A percentile compares a stretch with the other conserved stretches of the same genome.
Conservation (phyloP, 1,139 yeast genomes). For the Geotrichum carabidarum region DNA sequence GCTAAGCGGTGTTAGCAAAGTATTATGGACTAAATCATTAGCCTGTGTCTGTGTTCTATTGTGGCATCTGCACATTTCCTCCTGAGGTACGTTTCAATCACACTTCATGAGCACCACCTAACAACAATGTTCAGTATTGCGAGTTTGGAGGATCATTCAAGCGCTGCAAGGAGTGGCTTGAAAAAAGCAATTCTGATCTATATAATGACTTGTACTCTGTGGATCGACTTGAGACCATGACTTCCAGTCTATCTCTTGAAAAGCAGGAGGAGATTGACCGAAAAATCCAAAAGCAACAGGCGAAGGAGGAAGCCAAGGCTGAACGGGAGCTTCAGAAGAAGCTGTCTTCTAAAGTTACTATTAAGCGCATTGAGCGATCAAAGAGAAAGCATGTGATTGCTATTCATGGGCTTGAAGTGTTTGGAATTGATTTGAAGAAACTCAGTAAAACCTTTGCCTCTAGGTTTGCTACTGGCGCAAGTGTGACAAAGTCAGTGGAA, state of each 20-base stretch:
- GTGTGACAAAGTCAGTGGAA: constrained; percentile 87
- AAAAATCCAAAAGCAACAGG: constrained; percentile 78
- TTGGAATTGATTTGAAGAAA: constrained; percentile 81
- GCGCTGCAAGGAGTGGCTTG: constrained; percentile 81
- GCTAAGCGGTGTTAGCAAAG: too few relatives aligned
- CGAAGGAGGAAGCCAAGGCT: constrained; percentile 82
- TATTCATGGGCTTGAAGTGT: constrained; percentile 81
- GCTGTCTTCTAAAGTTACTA: constrained; percentile 69
- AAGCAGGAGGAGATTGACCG: constrained; percentile 77
- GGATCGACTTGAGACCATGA: constrained; percentile 44
- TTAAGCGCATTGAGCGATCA: constrained; percentile 86
- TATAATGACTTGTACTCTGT: constrained; percentile 58
- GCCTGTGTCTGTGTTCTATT: constrained; percentile 47
- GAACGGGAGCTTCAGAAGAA: constrained; percentile 80
- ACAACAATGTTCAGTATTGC: constrained; percentile 50
- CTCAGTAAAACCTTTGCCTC: constrained; percentile 88
- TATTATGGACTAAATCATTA: neutral
- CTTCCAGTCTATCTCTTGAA: constrained; percentile 59
- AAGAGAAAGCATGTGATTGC: constrained; percentile 85
- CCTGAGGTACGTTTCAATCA: constrained; percentile 47
- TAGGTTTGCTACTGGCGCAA: constrained; percentile 94
- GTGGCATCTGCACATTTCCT: constrained; percentile 82
- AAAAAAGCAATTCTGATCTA: constrained; percentile 52
- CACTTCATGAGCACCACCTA: constrained; percentile 20
- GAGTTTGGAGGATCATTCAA: constrained; percentile 81